phyloP scores from a whole-genome alignment of 371 early-diverging fungal genomes.

The Syncephalastrum racemosum region DNA sequence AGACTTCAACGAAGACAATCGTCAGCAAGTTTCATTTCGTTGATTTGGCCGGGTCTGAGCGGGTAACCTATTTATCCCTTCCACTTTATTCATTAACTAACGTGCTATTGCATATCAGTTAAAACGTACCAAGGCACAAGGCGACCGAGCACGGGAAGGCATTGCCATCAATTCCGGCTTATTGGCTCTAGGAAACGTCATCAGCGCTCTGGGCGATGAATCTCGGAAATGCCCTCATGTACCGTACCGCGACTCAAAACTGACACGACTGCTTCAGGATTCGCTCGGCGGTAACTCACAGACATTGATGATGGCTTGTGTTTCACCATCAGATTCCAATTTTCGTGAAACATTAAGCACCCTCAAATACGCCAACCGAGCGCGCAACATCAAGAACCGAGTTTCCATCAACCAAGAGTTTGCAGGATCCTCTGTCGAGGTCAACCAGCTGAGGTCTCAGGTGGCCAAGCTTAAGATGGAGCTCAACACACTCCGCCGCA shows the following conservation, averaged over 20 bases:
- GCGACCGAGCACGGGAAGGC: constrained; percentile 94
- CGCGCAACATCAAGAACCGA: constrained; percentile 82
- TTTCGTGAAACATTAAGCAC: constrained; percentile 90
- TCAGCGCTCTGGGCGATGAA: constrained; percentile 93
- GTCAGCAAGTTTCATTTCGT: constrained; percentile 93
- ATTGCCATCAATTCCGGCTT: constrained; percentile 98
- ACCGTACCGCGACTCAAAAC: constrained; percentile 97
- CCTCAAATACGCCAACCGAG: constrained; percentile 87
- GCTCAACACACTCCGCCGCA: constrained; percentile 40
- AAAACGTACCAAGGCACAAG: constrained; percentile 60
- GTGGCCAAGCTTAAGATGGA: constrained; percentile 66
- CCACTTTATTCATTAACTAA: background rate
- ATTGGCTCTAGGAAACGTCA: constrained; percentile 97
- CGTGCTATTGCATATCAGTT: constrained; percentile 23
- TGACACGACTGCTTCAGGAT: constrained; percentile 90
- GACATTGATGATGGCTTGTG: constrained; percentile 92
- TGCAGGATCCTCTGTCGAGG: constrained; percentile 54
- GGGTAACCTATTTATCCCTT: constrained; percentile 26
- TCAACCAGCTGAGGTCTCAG: constrained; percentile 66
- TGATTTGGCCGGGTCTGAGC: constrained; percentile 88
- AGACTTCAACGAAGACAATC: constrained; percentile 24
- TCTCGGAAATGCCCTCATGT: constrained; percentile 67
- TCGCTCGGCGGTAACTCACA: constrained; percentile 93
- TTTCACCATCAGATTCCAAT: constrained; percentile 78
- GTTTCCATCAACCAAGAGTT: constrained; percentile 54